Base-by-base conservation (phyloP, 495 filamentous ascomycete genomes). In the Cenococcum geophilum region DNA sequence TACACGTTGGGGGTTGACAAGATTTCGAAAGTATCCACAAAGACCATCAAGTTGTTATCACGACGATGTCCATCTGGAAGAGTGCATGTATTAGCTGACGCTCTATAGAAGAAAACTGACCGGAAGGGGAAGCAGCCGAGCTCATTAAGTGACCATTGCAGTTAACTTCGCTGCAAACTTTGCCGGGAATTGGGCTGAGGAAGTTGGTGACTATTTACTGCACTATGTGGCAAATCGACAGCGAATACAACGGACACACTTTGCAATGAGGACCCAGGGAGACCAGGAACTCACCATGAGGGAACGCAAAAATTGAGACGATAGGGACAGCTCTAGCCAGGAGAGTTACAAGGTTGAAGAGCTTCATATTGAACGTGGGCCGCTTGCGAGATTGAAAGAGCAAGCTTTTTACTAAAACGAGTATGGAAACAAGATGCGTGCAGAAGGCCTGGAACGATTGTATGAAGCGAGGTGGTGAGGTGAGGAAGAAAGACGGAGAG, bases 1-100 rank as follows among this genome's bases (percentile, higher is more conserved):
- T 57, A 64, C 50, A 67, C 35, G 23, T 51, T 64, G 23, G 57
- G 40, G 45, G 65, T 64, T 23, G 61, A 56, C 53, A 62, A 9
- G 35, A 35, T 48, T 18, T 37, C 52, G 37, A 37, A 52, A 16
- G 25, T 23, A 16, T 52, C 14, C 21, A 52, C 49, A 32, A 25
- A 32, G 49, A 52, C 43, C 21, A 18, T 22, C 23, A 51, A 11
- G 4, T 45, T 32, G 37, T 34, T 42, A 16, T 45, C 37, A 16
- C 27, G 16, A 23, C 18, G 18, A 53, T 16, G 22, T 9, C 36
- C 27, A 23, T 16, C 60, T 62, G 42, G 40, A 23, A n/a, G 6
- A 18, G 0, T 12, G 6, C 50, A 42, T 16, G 5, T 6, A n/a
- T 52, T 52, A 52, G 49, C 49, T 52, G 22, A 52, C 4, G 49